Percentiles rank a stretch among this genome's conserved stretches.
phyloP scores from a whole-genome alignment of 1,284 basidiomycete genomes.

The Vanrija sp. region DNA sequence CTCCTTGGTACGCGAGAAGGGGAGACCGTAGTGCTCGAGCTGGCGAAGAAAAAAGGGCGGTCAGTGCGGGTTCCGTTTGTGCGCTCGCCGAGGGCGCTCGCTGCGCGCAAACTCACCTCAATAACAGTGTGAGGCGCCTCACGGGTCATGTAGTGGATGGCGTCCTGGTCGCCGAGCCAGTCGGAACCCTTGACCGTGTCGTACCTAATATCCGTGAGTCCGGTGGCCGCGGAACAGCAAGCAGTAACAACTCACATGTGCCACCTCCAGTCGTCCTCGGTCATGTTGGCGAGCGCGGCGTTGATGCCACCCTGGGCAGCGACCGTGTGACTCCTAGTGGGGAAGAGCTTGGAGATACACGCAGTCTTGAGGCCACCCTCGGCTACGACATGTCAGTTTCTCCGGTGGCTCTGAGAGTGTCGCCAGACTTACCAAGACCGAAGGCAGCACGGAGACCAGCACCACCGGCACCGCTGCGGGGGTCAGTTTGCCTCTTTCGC shows the following conservation, averaged over 20 bases:
- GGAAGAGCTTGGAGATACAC: constrained; percentile 98
- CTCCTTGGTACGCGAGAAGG: constrained; percentile 97
- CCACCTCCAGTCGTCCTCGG: constrained; percentile 99
- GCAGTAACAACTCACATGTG: constrained; percentile 62
- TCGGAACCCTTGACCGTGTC: constrained; percentile 99
- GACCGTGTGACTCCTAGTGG: constrained; percentile 98
- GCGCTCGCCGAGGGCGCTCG: not conserved
- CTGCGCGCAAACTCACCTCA: constrained; percentile 57
- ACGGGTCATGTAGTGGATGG: constrained; percentile 98
- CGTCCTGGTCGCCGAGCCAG: constrained; percentile 99
- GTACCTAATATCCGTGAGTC: constrained; percentile 30
- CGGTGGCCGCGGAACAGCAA: too few relatives aligned
- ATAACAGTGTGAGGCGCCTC: constrained; percentile 92
- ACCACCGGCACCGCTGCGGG: constrained; percentile 83
- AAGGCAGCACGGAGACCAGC: constrained; percentile 97
- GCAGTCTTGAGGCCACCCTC: constrained; percentile 98
- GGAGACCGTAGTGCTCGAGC: constrained; percentile 98
- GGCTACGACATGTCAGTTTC: constrained; percentile 51
- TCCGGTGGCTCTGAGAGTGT: too few relatives aligned
- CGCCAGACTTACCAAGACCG: constrained; percentile 59
- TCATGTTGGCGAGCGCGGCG: constrained; percentile 98
- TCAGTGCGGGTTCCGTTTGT: not conserved
- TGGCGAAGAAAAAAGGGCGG: constrained; percentile 44
- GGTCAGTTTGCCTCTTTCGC: not conserved
- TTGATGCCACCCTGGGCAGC: constrained; percentile 99